Base-by-base conservation (phyloP, 208 protist genomes). In the Trypanosoma brucei region DNA sequence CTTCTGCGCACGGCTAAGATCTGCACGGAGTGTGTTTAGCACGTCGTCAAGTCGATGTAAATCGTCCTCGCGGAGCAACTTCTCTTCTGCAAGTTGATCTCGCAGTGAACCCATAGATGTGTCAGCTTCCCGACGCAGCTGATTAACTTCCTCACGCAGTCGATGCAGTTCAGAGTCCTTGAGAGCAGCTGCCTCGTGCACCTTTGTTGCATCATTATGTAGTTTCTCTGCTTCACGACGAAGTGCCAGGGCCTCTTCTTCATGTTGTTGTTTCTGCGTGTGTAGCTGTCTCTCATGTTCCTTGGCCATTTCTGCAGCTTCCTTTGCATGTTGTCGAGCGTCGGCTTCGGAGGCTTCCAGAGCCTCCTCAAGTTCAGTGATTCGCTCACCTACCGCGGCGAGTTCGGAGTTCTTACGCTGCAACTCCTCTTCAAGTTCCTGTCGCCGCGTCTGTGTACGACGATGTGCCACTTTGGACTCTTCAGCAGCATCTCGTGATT, bases 31-130 rank as follows among this genome's bases (percentile, higher is more conserved):
- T 13, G 77, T 70, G 55, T 87, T 81, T n/a, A 95, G 60, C 14
- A 95, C 54, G 36, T 91, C 79, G 53, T 95, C 88, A 75, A 92
- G 85, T 46, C 79, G 75, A 33, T 63, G 78, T 58, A 90, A 67
- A 75, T 90, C 88, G 60, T 73, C 62, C 55, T 83, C 82, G 56
- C 88, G 78, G n/a, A 63, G 59, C 59, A 77, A 77, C 54, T 62
- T 66, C 14, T 76, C 53, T 46, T 88, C 79, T 42, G 82, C 72
- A 49, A 91, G 63, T 55, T 89, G 73, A 56, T 88, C 82, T 53
- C 85, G 75, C 67, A 84, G 65, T 6, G 75, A 62, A 33, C 70
- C 75, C 40, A 80, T 79, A 14, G 74, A 72, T 65, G 80, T 59
- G 2, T 70, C 78, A 1, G 73, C 60, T 48, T 90, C 83, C 46